Evolutionary conservation across 345 rosid genomes (phyloP).

Genomic region (Eucalyptus rudis): DNA sequence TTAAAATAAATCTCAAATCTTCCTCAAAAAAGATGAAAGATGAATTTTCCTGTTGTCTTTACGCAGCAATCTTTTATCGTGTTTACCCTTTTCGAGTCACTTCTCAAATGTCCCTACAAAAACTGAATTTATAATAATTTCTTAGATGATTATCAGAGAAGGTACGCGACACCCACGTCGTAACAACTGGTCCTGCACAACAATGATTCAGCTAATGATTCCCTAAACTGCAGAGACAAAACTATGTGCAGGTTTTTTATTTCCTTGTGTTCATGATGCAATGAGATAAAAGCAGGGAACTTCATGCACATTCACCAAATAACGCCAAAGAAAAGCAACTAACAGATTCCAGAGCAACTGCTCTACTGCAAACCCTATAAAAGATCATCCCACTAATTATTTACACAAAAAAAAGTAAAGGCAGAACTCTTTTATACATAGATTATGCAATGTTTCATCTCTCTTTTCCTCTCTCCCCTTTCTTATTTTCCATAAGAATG

Average conservation of each 20-base stretch:
- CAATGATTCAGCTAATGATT: neutral
- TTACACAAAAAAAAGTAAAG: neutral
- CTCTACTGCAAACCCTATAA: neutral
- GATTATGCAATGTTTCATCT: neutral
- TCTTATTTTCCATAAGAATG: neutral
- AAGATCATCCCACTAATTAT: neutral
- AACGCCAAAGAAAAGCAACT: neutral
- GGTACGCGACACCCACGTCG: neutral
- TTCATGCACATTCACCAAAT: neutral
- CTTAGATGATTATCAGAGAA: neutral
- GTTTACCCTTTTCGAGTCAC: neutral
- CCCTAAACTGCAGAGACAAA: neutral
- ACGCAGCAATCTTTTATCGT: neutral
- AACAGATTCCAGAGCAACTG: neutral
- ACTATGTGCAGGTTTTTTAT: neutral
- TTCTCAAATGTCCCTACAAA: neutral
- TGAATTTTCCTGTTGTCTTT: neutral
- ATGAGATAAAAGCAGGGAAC: neutral
- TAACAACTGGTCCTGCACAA: neutral
- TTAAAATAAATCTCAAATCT: neutral
- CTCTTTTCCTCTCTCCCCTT: neutral
- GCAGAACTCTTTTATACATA: neutral
- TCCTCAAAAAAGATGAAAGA: neutral
- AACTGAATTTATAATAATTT: neutral
- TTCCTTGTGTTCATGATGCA: neutral